Base-by-base conservation (phyloP, 352 stramenopile species). In the Pilasporangium apinafurcum region DNA sequence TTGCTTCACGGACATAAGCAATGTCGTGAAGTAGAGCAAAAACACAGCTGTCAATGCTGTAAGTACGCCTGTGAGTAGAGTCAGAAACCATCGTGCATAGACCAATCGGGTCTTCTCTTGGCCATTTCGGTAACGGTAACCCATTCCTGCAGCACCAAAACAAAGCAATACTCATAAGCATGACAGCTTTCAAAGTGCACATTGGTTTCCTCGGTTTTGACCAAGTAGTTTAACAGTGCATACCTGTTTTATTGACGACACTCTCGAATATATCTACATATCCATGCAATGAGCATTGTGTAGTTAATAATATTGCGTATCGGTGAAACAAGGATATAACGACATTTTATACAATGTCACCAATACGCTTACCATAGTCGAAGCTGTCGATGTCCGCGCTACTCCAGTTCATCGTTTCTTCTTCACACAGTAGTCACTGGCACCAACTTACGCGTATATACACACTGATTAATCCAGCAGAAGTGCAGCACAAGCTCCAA, bases 1-100 rank as follows among this genome's bases (percentile, higher is more conserved):
- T 20, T 85, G 68, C 60, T 89, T 92, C 13, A 89, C 39, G 16
- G 75, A 79, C 44, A 58, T 64, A 18, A 92, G 59, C 29, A 83
- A 34, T 31, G 65, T 85, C 8, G 78, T 89, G 48, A 72, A 90
- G 54, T 85, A 88, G 21, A 92, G 68, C 59, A 92, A 55, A 34
- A 90, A 84, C 1, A 92, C 74, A 5, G 77, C 81, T 2, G 84
- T 68, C 8, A 92, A 57, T 21, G 81, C 78, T 17, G 81, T 92
- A 25, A 82, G 59, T 31, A 90, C 59, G 30, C 81, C 81, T 26
- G 78, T 85, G 31, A 86, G 44, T 31, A 87, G 62, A 17, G 81
- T 92, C 25, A 92, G 58, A 44, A 86, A 73, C 81, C 81, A 92
- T 24, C 81, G 72, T 49, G 78, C 77, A 59, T 87, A 86, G 53